Conservation (phyloP, 73 alveolate genomes). For the Paramecium pentaurelia region DNA sequence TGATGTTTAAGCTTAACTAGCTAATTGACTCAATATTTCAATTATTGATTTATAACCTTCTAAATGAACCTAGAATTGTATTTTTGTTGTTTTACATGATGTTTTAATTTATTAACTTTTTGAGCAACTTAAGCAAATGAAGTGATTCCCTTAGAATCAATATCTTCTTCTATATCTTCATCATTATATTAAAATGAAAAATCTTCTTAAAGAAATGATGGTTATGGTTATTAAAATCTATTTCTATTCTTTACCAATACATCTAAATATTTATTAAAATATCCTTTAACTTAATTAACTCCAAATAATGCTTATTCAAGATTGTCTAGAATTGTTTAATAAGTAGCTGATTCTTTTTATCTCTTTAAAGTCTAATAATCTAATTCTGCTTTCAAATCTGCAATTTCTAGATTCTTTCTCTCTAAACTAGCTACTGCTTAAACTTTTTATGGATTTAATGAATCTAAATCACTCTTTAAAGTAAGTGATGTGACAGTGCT, state of each 20-base stretch:
- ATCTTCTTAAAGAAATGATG: constrained; percentile 32
- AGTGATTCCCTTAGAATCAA: background rate
- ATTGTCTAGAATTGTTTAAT: background rate
- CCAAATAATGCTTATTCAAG: constrained; percentile 44
- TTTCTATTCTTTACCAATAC: constrained; percentile 18
- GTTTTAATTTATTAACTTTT: constrained; percentile 38
- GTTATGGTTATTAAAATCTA: constrained; percentile 31
- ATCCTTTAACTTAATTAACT: constrained; percentile 45
- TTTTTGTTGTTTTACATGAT: background rate
- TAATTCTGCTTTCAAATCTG: background rate
- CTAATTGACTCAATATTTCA: constrained; percentile 14
- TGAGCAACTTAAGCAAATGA: constrained; percentile 28
- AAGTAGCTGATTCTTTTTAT: background rate
- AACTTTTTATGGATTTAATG: constrained; percentile 16
- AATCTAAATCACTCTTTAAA: constrained; percentile 9
- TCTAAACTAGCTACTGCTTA: constrained; percentile 32
- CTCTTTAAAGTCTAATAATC: constrained; percentile 31
- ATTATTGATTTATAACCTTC: constrained; percentile 39
- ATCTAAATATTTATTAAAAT: constrained; percentile 12
- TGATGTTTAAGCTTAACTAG: background rate
- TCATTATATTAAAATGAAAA: background rate
- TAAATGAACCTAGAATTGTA: background rate
- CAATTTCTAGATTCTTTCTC: constrained; percentile 9
- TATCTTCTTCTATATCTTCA: background rate
- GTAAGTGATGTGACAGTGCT: constrained; percentile 34